phyloP scores from a whole-genome alignment of 202 grass and related monocot genomes.

The Brachypodium distachyon region DNA sequence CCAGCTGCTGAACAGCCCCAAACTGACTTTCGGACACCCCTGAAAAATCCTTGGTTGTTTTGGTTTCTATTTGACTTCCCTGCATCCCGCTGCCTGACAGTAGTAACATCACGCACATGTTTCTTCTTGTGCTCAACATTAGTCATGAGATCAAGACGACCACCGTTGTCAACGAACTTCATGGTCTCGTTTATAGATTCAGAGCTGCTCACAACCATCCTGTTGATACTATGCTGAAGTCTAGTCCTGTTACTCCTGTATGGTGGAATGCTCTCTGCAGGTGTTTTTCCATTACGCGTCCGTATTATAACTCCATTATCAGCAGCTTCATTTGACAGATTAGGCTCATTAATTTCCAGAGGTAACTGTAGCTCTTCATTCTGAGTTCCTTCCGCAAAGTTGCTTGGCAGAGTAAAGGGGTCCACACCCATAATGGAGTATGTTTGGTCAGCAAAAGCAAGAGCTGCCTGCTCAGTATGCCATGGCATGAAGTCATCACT shows the following conservation, averaged over 20 bases:
- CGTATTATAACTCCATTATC: slow-evolving; percentile 31
- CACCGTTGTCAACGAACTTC: slow-evolving; percentile 21
- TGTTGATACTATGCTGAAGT: slow-evolving; percentile 27
- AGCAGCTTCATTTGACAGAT: neutral
- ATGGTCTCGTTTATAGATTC: slow-evolving; percentile 47
- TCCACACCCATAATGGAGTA: neutral
- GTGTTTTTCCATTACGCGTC: neutral
- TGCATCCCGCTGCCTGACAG: slow-evolving; percentile 2
- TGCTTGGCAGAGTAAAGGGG: neutral
- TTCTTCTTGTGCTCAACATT: slow-evolving; percentile 24
- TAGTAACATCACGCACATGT: slow-evolving; percentile 7
- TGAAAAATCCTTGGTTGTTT: slow-evolving; percentile 14
- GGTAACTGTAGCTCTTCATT: slow-evolving; percentile 2
- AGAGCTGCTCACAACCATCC: slow-evolving; percentile 44
- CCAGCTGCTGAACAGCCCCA: slow-evolving; percentile 24
- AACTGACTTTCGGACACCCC: slow-evolving; percentile 6
- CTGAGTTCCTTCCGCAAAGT: neutral
- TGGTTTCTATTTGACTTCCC: neutral
- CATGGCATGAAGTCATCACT: slow-evolving; percentile 14
- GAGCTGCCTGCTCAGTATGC: neutral
- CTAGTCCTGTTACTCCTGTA: neutral
- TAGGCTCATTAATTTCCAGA: neutral
- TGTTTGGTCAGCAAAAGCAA: neutral
- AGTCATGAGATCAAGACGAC: slow-evolving; percentile 26
- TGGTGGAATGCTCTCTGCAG: neutral